phyloP scores from a whole-genome alignment of 2,329 filamentous ascomycete genomes.

The Pezicula radicicola region DNA sequence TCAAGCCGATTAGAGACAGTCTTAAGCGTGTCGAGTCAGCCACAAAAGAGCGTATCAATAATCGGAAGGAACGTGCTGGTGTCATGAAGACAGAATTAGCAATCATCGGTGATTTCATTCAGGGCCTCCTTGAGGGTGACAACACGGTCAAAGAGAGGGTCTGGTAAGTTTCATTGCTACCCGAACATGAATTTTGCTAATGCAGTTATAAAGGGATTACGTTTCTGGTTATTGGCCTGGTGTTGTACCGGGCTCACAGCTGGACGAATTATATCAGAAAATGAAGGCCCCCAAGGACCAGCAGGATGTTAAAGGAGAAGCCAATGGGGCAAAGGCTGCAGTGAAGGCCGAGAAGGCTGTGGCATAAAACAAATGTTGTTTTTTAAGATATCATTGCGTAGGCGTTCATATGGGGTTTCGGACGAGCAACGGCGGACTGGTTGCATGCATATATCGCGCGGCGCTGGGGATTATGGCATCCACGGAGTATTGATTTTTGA shows the following conservation, averaged over 20 bases:
- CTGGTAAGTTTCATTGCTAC: constrained; percentile 22
- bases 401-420: too few relatives aligned
- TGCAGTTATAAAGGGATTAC: constrained; percentile 24
- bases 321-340: neutral
- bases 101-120: constrained; percentile 61
- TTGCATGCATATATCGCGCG: too few relatives aligned
- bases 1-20: constrained; percentile 58
- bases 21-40: constrained; percentile 58
- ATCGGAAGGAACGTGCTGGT: constrained; percentile 57
- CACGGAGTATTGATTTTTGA: too few relatives aligned
- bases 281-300: constrained; percentile 14
- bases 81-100: constrained; percentile 60
- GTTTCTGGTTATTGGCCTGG: constrained; percentile 29
- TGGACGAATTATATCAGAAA: constrained; percentile 27
- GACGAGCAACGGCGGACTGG: too few relatives aligned
- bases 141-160: constrained; percentile 23
- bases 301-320: neutral
- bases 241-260: constrained; percentile 20
- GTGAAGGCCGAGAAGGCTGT: too few relatives aligned
- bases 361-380: too few relatives aligned
- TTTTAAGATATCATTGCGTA: too few relatives aligned
- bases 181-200: constrained; percentile 10
- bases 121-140: constrained; percentile 27
- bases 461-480: too few relatives aligned
- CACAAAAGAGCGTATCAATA: constrained; percentile 60